Conservation (phyloP, 352 stramenopile genomes). For the Phytophthora rubi region DNA sequence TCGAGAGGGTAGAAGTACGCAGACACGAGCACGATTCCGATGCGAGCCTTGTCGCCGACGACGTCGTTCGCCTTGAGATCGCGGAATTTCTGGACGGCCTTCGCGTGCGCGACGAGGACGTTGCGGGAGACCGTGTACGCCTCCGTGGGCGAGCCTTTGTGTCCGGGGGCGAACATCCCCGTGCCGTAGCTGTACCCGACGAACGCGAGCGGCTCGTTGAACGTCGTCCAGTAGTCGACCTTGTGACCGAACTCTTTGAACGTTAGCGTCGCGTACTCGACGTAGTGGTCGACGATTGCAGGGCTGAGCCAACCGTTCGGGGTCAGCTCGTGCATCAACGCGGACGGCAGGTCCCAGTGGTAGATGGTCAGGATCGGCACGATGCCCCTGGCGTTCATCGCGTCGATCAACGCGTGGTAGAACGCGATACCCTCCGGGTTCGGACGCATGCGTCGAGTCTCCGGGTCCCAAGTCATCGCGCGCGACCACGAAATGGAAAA, state of each 20-base stretch:
- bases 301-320: constrained; percentile 32
- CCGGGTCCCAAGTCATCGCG: constrained; percentile 34
- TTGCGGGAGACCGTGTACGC: constrained; percentile 69
- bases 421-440: constrained; percentile 38
- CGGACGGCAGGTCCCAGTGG: constrained; percentile 32
- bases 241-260: constrained; percentile 89
- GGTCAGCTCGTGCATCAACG: constrained; percentile 46
- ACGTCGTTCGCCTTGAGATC: constrained; percentile 20
- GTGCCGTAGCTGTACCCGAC: constrained; percentile 81
- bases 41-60: constrained; percentile 52
- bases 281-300: constrained; percentile 34
- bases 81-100: constrained; percentile 81
- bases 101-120: constrained; percentile 88
- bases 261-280: constrained; percentile 84
- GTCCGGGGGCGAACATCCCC: constrained; percentile 47
- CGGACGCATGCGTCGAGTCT: constrained; percentile 21
- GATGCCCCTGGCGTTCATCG: constrained; percentile 22
- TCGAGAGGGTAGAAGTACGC: constrained; percentile 74
- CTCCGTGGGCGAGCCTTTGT: constrained; percentile 36
- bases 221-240: constrained; percentile 92
- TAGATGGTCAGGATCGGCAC: constrained; percentile 36
- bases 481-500: constrained; percentile 43
- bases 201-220: constrained; percentile 91
- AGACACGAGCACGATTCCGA: constrained; percentile 89
- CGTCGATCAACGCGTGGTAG: constrained; percentile 41